These are phyloP conservation scores for Sordaria brevicollis DNA, from an alignment of 495 filamentous ascomycete species.

Conservation along the genomic window DNA sequence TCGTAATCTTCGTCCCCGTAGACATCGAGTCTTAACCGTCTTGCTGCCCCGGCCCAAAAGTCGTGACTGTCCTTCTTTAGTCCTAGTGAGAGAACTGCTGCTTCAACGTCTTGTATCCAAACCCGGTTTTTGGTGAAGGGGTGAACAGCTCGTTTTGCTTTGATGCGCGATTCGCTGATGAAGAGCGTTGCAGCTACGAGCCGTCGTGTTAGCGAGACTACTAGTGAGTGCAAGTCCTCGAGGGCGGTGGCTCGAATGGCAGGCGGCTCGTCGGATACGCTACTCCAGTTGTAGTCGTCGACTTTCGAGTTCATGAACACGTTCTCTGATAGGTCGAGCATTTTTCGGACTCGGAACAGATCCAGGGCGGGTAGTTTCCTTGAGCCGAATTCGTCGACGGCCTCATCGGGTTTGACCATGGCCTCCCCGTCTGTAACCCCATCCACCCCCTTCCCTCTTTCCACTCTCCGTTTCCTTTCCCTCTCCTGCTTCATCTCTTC, in stretches of 20 bases:
- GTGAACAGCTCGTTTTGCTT: constrained; percentile 28
- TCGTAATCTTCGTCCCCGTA: constrained; percentile 26
- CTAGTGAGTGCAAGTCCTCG: constrained; percentile 61
- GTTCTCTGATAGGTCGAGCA: constrained; percentile 52
- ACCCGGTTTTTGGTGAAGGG: constrained; percentile 30
- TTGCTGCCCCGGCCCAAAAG: constrained; percentile 51
- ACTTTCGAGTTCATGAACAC: constrained; percentile 71
- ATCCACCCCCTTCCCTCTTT: not conserved
- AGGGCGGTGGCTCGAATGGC: constrained; percentile 58
- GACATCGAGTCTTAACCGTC: constrained; percentile 50
- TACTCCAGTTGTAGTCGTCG: constrained; percentile 56
- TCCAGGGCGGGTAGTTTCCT: constrained; percentile 35
- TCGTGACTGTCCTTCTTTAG: constrained; percentile 32
- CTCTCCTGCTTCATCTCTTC: constrained; percentile 6
- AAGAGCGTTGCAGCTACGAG: constrained; percentile 57
- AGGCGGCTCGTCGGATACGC: constrained; percentile 41
- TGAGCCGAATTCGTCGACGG: constrained; percentile 18
- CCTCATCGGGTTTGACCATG: constrained; percentile 10
- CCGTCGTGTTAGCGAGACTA: constrained; percentile 54
- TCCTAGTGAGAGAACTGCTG: constrained; percentile 49
- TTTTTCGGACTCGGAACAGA: constrained; percentile 48
- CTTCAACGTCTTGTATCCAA: constrained; percentile 49
- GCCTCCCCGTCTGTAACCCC: constrained; percentile 1
- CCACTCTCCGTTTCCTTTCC: constrained; percentile 21
- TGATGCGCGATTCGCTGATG: constrained; percentile 48